Base-by-base conservation (phyloP, 2,329 filamentous ascomycete genomes). In the Dothistroma septosporum region DNA sequence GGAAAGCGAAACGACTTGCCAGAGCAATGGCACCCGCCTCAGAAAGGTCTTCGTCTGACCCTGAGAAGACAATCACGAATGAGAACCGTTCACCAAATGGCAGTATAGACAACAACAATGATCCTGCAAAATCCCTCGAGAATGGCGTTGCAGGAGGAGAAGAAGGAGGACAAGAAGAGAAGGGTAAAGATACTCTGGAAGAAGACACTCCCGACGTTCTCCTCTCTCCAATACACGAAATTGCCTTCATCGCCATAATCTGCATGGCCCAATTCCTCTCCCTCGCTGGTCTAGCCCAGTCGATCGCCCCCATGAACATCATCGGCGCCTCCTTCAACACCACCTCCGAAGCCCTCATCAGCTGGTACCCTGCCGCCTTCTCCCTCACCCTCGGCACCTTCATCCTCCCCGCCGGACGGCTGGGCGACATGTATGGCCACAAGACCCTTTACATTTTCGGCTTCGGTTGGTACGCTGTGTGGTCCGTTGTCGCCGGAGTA, bases 281-380 rank as follows among this genome's bases (percentile, higher is more conserved):
- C 28, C 54, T 64, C 4, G 62, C 62, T 19, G 62, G 59, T 0
- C 41, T 64, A 10, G 62, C 56, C 4, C 59, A 62, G 28, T 32
- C 62, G 4, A 55, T 64, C 24, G 59, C 59, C 33, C 62, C 62
- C 6, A 28, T 61, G 41, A 28, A 54, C 10, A 57, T 60, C 32
- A 46, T 54, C 16, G 55, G 55, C 22, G 24, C 24, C 24, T 28
- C 24, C 31, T 76, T 83, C 33, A 71, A 71, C 14, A 72, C 73
- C 32, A 70, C 68, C 2, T 73, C 73, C 50, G 72, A 76, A 11
- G 78, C 75, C 22, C 69, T 78, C 53, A 72, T 76, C 35, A 74
- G 75, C 16, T 79, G 76, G 76, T 73, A 76, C 21, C 71, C 76
- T 46, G 76, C 76, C 4, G 75, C 69, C 12, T 79, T 76, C 70